phyloP scores from a whole-genome alignment of 768 basidiomycete genomes.

The Thelephora aurantiotincta region DNA sequence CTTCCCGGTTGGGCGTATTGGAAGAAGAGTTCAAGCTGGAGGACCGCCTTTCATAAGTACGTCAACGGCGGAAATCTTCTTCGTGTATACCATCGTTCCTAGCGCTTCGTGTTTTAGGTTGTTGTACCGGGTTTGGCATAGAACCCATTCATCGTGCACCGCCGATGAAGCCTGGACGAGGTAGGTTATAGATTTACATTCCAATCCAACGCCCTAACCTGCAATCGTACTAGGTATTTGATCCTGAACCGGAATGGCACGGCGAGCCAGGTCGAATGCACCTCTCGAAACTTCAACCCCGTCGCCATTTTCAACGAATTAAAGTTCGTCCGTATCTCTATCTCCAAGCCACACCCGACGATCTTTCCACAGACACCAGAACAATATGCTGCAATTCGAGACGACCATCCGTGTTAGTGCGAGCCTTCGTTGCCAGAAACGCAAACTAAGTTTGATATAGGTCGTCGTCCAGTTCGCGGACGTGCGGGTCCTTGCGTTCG shows the following conservation, averaged over 20 bases:
- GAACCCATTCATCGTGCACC: conserved; percentile 54
- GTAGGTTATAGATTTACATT: conserved; percentile 22
- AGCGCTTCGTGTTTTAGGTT: conserved; percentile 24
- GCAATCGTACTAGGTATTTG: conserved; percentile 38
- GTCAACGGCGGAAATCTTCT: conserved; percentile 12
- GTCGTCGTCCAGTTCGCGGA: conserved; percentile 58
- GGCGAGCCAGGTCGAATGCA: conserved; percentile 53
- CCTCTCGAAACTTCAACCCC: conserved; percentile 59
- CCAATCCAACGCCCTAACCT: neutral
- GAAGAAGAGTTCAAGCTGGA: conserved; percentile 47
- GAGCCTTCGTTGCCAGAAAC: neutral
- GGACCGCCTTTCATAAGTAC: conserved; percentile 51
- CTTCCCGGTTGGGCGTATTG: conserved; percentile 64
- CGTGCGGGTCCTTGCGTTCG: conserved; percentile 59
- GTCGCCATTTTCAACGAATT: conserved; percentile 56
- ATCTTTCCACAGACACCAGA: conserved; percentile 38
- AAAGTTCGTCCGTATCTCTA: conserved; percentile 34
- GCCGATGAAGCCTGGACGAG: conserved; percentile 76
- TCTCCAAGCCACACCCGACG: conserved; percentile 1
- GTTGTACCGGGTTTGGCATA: conserved; percentile 55
- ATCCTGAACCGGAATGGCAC: conserved; percentile 64
- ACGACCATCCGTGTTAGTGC: conserved; percentile 48
- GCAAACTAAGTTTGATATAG: conserved; percentile 20
- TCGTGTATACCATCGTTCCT: conserved; percentile 4
- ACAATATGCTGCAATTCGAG: conserved; percentile 49